phyloP scores from a whole-genome alignment of 108 stramenopile genomes.

The Aurantiochytrium sp. region DNA sequence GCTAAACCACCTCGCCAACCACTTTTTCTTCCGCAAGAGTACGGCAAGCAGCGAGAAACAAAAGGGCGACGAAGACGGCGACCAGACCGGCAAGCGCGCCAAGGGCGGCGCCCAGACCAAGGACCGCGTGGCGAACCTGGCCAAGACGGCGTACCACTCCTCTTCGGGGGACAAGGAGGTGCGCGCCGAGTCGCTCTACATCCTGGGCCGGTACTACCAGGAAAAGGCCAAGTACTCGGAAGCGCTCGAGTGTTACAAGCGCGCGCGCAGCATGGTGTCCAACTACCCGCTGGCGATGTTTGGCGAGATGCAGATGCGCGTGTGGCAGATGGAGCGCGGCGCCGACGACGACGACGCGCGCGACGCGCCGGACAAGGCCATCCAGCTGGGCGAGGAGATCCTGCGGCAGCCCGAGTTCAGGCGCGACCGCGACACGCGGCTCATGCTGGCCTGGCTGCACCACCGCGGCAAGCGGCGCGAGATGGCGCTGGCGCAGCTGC shows the following conservation, averaged over 20 bases:
- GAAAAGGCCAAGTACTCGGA: background rate
- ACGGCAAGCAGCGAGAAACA: too few species aligned
- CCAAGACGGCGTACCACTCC: background rate
- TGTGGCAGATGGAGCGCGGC: slow-evolving; percentile 8
- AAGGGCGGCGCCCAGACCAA: background rate
- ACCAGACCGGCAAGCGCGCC: background rate
- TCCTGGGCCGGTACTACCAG: background rate
- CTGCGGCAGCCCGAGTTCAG: background rate
- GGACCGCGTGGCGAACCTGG: background rate
- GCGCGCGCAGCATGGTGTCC: background rate
- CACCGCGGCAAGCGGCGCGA: background rate
- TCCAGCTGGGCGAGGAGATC: background rate
- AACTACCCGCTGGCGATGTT: background rate
- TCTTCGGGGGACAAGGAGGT: background rate
- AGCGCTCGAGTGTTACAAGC: slow-evolving; percentile 6
- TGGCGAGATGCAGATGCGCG: slow-evolving; percentile 14
- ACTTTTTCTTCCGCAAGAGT: slow-evolving; percentile 21
- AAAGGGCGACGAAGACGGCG: background rate
- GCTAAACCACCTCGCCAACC: slow-evolving; percentile 4
- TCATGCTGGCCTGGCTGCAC: background rate
- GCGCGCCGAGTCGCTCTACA: background rate
- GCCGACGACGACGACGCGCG: slow-evolving; percentile 18
- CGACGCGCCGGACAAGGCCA: background rate
- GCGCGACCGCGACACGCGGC: slow-evolving; percentile 7
- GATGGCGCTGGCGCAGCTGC: background rate